Percentiles rank a stretch among this genome's conserved stretches.
Evolutionary conservation across 2,329 filamentous ascomycete genomes (phyloP).

Genomic region (Knoxdaviesia proteae): DNA sequence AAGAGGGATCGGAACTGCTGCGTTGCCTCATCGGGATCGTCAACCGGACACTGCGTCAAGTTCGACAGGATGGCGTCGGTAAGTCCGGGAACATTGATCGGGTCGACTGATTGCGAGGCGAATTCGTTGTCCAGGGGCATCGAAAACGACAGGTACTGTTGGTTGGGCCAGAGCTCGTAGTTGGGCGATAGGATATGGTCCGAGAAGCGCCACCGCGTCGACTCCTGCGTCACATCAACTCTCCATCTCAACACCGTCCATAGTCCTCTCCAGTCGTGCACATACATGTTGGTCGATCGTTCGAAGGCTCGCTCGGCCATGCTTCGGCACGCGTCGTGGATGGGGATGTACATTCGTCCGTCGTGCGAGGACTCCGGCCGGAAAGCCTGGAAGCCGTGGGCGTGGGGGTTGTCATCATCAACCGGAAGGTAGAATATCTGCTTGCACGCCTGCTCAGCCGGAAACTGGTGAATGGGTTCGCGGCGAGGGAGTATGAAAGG

Average conservation of each 20-base stretch:
- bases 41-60: not conserved
- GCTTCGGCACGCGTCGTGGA: conserved; percentile 1
- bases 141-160: conserved; percentile 1
- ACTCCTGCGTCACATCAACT: not conserved
- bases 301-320: not conserved
- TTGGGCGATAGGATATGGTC: conserved; percentile 1
- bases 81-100: not conserved
- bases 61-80: conserved; percentile 1
- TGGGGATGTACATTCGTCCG: not conserved
- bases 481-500: not conserved
- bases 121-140: not conserved
- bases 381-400: not conserved
- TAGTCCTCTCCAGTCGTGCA: conserved; percentile 1
- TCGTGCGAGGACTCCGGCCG: not conserved
- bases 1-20: not conserved
- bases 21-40: not conserved
- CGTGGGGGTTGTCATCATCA: not conserved
- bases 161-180: conserved; percentile 2
- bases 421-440: not conserved
- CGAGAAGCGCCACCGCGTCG: not conserved
- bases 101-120: not conserved
- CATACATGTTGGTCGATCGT: not conserved
- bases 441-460: not conserved
- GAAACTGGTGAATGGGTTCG: not conserved
- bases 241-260: not conserved